Evolutionary conservation across 78 protist genomes (phyloP).

Genomic region (Capsaspora owczarzaki): DNA sequence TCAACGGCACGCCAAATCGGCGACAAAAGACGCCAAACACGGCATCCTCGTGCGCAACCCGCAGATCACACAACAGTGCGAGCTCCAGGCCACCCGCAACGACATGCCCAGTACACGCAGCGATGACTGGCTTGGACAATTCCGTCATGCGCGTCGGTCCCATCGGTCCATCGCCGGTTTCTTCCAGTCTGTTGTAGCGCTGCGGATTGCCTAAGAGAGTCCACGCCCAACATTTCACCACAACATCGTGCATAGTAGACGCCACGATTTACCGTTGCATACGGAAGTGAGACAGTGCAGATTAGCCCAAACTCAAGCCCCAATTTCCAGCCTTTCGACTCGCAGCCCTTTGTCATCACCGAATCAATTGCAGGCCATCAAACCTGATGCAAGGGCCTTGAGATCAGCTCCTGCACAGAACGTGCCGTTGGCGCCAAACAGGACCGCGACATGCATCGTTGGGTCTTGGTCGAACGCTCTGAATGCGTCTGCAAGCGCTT

Average conservation of each 20-base stretch:
- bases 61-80: slow-evolving; percentile 74
- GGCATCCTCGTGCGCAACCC: slow-evolving; percentile 48
- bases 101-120: slow-evolving; percentile 73
- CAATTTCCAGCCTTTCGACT: too few species aligned
- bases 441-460: slow-evolving; percentile 33
- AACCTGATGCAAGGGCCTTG: slow-evolving; percentile 37
- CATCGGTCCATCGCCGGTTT: slow-evolving; percentile 51
- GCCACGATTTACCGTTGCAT: too few species aligned
- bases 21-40: slow-evolving; percentile 49
- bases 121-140: slow-evolving; percentile 71
- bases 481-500: slow-evolving; percentile 32
- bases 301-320: too few species aligned
- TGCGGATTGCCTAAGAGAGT: background rate
- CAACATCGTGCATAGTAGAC: too few species aligned
- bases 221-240: too few species aligned
- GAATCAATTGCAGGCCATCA: too few species aligned
- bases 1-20: slow-evolving; percentile 62
- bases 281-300: too few species aligned
- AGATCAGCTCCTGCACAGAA: slow-evolving; percentile 83
- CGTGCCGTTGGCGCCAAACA: slow-evolving; percentile 20
- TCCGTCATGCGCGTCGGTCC: slow-evolving; percentile 48
- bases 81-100: slow-evolving; percentile 90
- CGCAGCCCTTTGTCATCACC: too few species aligned
- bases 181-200: slow-evolving; percentile 2
- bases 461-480: slow-evolving; percentile 48